Evolutionary conservation across 352 stramenopile genomes (phyloP).

Genomic region (Pythium inflatum): DNA sequence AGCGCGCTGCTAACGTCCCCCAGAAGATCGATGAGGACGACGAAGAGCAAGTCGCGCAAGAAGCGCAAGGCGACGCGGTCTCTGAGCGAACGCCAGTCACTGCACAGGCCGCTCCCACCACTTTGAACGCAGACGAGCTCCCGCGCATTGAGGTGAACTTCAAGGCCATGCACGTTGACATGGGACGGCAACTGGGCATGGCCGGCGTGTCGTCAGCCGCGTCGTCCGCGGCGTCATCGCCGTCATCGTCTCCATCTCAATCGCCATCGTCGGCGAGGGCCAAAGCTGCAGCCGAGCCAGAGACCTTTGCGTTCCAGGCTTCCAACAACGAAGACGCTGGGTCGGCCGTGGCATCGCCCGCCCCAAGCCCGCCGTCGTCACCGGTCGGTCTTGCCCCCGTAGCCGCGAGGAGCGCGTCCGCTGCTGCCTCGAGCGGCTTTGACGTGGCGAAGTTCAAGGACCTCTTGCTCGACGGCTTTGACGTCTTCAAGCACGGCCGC

Average conservation of each 20-base stretch:
- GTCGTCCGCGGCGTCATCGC: slow-evolving; percentile 2
- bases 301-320: slow-evolving; percentile 6
- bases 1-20: slow-evolving; percentile 10
- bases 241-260: slow-evolving; percentile 13
- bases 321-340: slow-evolving; percentile 21
- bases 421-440: slow-evolving; percentile 34
- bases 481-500: slow-evolving; percentile 75
- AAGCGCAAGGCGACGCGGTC: background rate
- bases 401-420: slow-evolving; percentile 1
- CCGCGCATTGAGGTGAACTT: slow-evolving; percentile 27
- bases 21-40: slow-evolving; percentile 59
- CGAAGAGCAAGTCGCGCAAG: slow-evolving; percentile 44
- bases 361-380: background rate
- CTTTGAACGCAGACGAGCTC: slow-evolving; percentile 2
- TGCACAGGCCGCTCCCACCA: background rate
- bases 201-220: background rate
- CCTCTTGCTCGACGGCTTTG: slow-evolving; percentile 70
- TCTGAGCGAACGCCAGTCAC: background rate
- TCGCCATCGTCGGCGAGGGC: slow-evolving; percentile 1
- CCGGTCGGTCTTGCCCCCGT: background rate
- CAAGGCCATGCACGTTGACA: slow-evolving; percentile 18
- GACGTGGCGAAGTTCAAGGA: slow-evolving; percentile 67
- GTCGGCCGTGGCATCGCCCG: background rate
- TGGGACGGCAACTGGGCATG: background rate
- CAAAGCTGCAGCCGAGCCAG: slow-evolving; percentile 6